Evolutionary conservation across 176 grass and related monocot species (phyloP), one percentile per base, ranked within the genome.

Genomic region (Saccharum officinarum): DNA sequence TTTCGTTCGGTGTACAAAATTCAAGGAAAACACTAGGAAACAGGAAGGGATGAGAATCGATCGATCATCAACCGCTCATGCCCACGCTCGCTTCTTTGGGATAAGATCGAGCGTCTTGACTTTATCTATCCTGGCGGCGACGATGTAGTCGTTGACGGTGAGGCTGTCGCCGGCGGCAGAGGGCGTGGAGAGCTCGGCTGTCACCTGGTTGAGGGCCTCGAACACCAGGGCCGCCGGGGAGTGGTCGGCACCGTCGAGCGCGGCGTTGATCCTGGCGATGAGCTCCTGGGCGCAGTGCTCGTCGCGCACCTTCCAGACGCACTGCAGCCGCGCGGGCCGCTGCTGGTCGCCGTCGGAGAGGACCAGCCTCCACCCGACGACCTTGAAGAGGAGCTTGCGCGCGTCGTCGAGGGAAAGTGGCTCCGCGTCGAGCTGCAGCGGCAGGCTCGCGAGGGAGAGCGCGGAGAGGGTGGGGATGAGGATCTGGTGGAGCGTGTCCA

Each of bases 401-500:
- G 93, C 87, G 72, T 95, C 91, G 34, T 87, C 87, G 33, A 62
- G 45, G 14, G 89, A 54, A 17, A 98, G 68, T 31, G 67, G 60
- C 15, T 81, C 12, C 3, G 90, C 80, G 3, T 52, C 8, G 5
- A 89, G 83, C 20, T 90, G 76, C 65, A 91, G 83, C 4, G 81
- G 87, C 34, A 94, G 82, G 61, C 87, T 62, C 4, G 96, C 75
- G 17, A 98, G 83, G 15, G 91, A 98, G 78, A 98, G 87, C 40
- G 85, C 95, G 61, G 91, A 88, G 69, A 95, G 47, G 1, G 76
- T 89, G 10, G 96, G 95, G 84, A 98, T 94, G 79, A 98, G 89
- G 91, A 98, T 98, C 34, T 86, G 89, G 89, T 98, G 96, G 44
- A 94, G 77, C 12, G 93, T 98, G 80, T 98, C 93, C 4, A 80